Evolutionary conservation across 2,329 filamentous ascomycete genomes (phyloP).

Genomic region (Pseudogymnoascus sp.): DNA sequence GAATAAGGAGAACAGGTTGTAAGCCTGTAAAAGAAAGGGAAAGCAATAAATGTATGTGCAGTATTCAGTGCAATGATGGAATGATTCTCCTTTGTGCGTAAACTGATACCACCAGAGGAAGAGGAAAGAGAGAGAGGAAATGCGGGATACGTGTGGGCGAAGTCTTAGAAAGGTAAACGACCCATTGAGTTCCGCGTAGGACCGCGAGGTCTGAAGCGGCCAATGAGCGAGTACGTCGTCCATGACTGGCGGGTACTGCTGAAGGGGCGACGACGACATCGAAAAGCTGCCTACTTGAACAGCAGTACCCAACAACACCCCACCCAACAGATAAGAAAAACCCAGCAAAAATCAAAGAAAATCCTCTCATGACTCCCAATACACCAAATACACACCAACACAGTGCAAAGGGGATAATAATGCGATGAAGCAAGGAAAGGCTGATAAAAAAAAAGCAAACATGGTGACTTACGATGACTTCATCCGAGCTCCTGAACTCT

Average conservation of each 20-base stretch:
- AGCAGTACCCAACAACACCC: neutral
- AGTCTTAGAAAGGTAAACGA: neutral
- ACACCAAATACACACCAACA: constrained; percentile 2
- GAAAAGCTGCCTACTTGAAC: neutral
- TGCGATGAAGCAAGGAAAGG: constrained; percentile 11
- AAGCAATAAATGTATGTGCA: neutral
- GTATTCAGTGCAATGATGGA: neutral
- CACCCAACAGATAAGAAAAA: constrained; percentile 8
- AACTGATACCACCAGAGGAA: neutral
- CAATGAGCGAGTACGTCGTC: neutral
- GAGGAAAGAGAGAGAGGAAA: neutral
- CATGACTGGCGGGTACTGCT: neutral
- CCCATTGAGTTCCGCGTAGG: neutral
- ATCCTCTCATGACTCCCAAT: neutral
- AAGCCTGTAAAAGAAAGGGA: neutral
- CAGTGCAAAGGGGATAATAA: constrained; percentile 9
- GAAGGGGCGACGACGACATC: neutral
- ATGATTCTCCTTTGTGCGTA: neutral
- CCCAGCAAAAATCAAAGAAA: constrained; percentile 16
- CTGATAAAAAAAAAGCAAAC: constrained; percentile 12
- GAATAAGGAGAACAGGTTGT: neutral
- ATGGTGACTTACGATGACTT: constrained; percentile 57
- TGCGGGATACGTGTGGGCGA: neutral
- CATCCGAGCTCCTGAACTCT: constrained; percentile 48
- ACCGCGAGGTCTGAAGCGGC: neutral